Evolutionary conservation across 2,329 filamentous ascomycete genomes (phyloP).

Genomic region (Neurospora crassa): DNA sequence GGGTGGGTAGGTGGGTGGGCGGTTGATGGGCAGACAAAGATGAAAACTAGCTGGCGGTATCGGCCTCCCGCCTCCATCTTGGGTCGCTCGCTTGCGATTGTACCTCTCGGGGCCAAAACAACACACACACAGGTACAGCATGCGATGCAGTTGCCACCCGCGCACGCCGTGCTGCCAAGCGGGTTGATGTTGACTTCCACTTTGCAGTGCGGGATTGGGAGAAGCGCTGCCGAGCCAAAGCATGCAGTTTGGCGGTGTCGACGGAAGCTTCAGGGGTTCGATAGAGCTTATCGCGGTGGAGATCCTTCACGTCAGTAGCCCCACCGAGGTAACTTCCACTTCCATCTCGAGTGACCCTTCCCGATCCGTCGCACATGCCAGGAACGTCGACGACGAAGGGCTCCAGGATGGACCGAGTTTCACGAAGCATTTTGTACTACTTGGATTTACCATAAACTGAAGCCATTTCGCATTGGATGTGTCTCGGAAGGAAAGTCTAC

Average conservation of each 20-base stretch:
- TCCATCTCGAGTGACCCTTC: not conserved
- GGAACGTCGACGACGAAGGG: not conserved
- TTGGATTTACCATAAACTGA: not conserved
- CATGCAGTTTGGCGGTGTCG: not conserved
- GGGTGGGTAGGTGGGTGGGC: not conserved
- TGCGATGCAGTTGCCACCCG: not conserved
- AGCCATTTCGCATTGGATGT: not conserved
- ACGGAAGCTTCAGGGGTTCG: not conserved
- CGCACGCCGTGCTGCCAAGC: not conserved
- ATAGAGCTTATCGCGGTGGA: not conserved
- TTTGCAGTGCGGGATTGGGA: not conserved
- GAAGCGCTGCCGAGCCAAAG: not conserved
- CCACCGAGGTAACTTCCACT: not conserved
- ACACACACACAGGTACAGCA: not conserved
- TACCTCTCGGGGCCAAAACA: not conserved
- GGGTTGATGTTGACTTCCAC: not conserved
- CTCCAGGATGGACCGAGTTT: not conserved
- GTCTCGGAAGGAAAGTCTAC: not conserved
- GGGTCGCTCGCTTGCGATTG: not conserved
- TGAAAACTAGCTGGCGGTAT: not conserved
- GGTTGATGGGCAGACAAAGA: not conserved
- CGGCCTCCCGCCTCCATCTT: not conserved
- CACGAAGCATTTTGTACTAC: not conserved
- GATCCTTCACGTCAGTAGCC: not conserved
- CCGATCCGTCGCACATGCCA: not conserved